These are phyloP conservation scores for Calonectria multiphialidica DNA, from an alignment of 2,329 filamentous ascomycete species.

Conservation along the genomic window DNA sequence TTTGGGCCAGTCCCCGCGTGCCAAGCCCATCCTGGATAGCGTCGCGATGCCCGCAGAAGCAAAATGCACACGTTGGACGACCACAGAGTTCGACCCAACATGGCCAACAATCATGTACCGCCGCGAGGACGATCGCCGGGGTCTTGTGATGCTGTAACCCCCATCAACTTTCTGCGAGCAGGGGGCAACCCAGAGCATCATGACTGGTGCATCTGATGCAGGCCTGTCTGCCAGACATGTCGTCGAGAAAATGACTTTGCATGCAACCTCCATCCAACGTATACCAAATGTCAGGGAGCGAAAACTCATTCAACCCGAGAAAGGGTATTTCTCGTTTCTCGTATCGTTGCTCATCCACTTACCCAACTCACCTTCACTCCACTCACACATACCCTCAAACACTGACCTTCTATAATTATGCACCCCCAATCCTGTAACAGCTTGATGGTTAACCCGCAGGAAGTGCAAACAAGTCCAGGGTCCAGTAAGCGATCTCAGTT, in stretches of 20 bases:
- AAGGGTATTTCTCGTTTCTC: constrained; percentile 11
- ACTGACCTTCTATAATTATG: not conserved
- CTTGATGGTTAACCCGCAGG: not conserved
- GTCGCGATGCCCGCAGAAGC: not conserved
- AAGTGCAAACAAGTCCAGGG: not conserved
- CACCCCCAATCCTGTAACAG: not conserved
- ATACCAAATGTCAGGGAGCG: not conserved
- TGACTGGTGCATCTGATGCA: not conserved
- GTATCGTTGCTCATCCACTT: not conserved
- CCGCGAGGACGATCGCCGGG: not conserved
- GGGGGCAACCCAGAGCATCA: not conserved
- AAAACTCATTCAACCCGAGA: constrained; percentile 3
- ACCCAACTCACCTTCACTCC: not conserved
- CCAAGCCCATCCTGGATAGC: constrained; percentile 14
- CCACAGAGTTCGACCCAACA: constrained; percentile 2
- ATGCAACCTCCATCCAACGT: not conserved
- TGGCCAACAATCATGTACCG: not conserved
- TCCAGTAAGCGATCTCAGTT: not conserved
- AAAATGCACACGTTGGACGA: not conserved
- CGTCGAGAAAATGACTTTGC: not conserved
- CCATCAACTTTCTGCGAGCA: not conserved
- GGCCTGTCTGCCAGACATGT: not conserved
- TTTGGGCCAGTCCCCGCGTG: constrained; percentile 13
- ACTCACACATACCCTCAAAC: not conserved
- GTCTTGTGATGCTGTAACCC: not conserved